Conservation (phyloP, 169 alveolate species). For the Eimeria tenella region DNA sequence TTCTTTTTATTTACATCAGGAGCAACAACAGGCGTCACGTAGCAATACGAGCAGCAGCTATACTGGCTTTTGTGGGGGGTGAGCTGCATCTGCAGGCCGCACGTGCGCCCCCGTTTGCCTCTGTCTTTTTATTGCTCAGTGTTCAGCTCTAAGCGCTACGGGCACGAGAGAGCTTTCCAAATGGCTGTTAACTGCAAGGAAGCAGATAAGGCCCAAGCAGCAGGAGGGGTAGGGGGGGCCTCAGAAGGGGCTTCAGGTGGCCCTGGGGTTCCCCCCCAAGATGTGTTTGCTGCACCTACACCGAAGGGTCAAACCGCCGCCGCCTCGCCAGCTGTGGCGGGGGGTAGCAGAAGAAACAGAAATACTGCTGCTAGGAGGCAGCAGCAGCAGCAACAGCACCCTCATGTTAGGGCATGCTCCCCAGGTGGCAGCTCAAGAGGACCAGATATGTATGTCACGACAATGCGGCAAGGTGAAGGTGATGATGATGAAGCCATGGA, state of each 20-base stretch:
- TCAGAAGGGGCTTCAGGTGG: background rate
- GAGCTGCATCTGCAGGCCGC: constrained; percentile 10
- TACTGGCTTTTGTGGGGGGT: background rate
- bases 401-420: background rate
- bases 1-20: too few relatives aligned
- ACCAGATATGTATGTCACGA: background rate
- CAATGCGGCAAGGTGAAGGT: constrained; percentile 41
- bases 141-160: constrained; percentile 70
- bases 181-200: constrained; percentile 75
- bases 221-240: constrained; percentile 9
- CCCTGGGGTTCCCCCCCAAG: background rate
- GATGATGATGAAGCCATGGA: constrained; percentile 39
- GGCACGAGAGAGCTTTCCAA: constrained; percentile 68
- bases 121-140: constrained; percentile 8
- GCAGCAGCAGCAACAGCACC: constrained; percentile 36
- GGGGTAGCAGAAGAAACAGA: constrained; percentile 30
- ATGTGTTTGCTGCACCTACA: constrained; percentile 32
- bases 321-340: constrained; percentile 40
- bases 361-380: constrained; percentile 17
- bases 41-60: background rate
- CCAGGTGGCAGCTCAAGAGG: constrained; percentile 24
- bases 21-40: too few relatives aligned
- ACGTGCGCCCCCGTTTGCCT: background rate
- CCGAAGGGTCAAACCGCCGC: background rate
- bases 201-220: constrained; percentile 58